Evolutionary conservation across 176 grass and related monocot species (phyloP).

Genomic region (Lolium multiflorum): DNA sequence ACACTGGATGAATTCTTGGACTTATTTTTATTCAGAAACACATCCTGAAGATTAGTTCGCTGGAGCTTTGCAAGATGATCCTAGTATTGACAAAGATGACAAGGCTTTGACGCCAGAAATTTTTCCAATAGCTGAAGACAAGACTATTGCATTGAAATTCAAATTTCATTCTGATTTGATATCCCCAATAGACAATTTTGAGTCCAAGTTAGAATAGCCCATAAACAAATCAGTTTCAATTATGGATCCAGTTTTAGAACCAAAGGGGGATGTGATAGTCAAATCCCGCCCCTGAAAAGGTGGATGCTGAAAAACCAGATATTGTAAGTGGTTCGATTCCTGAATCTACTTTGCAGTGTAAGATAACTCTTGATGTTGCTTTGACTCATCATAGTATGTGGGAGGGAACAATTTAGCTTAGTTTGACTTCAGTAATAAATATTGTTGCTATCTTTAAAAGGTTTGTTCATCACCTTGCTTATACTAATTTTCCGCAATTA

Average conservation of each 20-base stretch:
- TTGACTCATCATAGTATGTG: constrained; percentile 48
- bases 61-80: too few relatives aligned
- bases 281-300: constrained; percentile 24
- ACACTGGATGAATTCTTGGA: too few relatives aligned
- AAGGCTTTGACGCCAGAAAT: constrained; percentile 16
- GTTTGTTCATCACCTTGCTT: constrained; percentile 37
- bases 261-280: constrained; percentile 23
- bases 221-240: not conserved
- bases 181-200: constrained; percentile 36
- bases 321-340: constrained; percentile 42
- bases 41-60: too few relatives aligned
- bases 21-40: too few relatives aligned
- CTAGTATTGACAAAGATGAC: too few relatives aligned
- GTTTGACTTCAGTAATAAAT: constrained; percentile 50
- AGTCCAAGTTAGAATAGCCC: constrained; percentile 10
- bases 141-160: constrained; percentile 33
- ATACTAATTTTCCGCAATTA: too few relatives aligned
- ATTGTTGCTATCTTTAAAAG: constrained; percentile 76
- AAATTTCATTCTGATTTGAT: not conserved
- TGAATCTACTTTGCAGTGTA: constrained; percentile 26
- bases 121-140: constrained; percentile 24
- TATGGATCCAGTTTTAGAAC: not conserved
- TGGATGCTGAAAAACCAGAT: constrained; percentile 43
- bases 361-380: not conserved
- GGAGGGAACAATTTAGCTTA: constrained; percentile 74